A percentile compares a stretch with the other conserved stretches of the same genome.
Evolutionary conservation across 2,329 filamentous ascomycete genomes (phyloP).

Genomic region (Nectriaceae sp.): DNA sequence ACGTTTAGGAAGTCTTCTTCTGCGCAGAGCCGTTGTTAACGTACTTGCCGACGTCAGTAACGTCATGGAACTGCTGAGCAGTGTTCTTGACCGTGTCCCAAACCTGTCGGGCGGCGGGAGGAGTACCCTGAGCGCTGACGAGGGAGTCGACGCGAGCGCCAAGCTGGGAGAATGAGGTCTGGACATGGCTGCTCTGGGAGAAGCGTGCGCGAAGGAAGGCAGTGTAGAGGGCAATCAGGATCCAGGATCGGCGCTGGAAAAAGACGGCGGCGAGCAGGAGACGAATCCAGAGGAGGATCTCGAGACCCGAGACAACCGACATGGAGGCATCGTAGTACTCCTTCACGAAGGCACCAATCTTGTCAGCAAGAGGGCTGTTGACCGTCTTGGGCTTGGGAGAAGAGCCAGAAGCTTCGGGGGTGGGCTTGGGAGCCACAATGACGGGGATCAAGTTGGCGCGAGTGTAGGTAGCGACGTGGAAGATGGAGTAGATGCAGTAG

Average conservation of each 20-base stretch:
- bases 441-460: constrained; percentile 92
- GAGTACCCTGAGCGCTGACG: constrained; percentile 83
- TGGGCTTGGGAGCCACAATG: constrained; percentile 66
- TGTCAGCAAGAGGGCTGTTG: constrained; percentile 69
- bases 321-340: constrained; percentile 97
- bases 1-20: constrained; percentile 45
- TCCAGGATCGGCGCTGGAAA: constrained; percentile 90
- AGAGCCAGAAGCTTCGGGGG: constrained; percentile 53
- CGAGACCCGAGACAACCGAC: constrained; percentile 85
- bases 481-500: constrained; percentile 95
- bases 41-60: constrained; percentile 78
- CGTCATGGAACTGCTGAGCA: constrained; percentile 73
- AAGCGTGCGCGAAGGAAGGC: constrained; percentile 89
- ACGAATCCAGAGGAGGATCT: constrained; percentile 85
- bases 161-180: constrained; percentile 73
- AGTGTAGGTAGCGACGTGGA: constrained; percentile 97
- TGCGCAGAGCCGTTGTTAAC: constrained; percentile 56
- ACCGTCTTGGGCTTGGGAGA: constrained; percentile 51
- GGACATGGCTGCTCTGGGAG: constrained; percentile 90
- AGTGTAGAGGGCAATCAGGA: constrained; percentile 83
- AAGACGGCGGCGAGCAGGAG: constrained; percentile 78
- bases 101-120: constrained; percentile 73
- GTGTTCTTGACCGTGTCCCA: constrained; percentile 80
- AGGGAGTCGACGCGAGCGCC: constrained; percentile 77
- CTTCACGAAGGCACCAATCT: constrained; percentile 93